These are phyloP conservation scores for Fusarium sororula DNA, from an alignment of 2,329 filamentous ascomycete genomes.

Conservation along the genomic window DNA sequence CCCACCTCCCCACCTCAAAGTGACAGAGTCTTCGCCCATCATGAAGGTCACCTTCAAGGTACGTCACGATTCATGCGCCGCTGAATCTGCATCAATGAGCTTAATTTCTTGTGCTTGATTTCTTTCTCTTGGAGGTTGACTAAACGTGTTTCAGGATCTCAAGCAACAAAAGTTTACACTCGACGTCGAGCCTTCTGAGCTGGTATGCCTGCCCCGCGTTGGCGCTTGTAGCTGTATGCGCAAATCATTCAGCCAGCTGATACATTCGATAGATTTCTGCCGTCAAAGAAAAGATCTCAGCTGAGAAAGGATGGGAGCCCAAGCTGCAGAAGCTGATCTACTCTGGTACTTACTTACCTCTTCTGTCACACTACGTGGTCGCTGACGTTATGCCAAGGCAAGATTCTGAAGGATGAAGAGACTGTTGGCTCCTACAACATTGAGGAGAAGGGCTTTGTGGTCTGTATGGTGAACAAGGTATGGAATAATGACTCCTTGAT, in stretches of 20 bases:
- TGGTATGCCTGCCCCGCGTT: conserved; percentile 68
- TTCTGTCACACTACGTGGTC: conserved; percentile 15
- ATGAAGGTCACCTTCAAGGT: conserved; percentile 78
- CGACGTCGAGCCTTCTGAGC: conserved; percentile 91
- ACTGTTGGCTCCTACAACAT: conserved; percentile 98
- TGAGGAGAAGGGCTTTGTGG: conserved; percentile 99
- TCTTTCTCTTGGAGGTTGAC: conserved; percentile 12
- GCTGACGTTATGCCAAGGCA: conserved; percentile 67
- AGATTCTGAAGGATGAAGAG: conserved; percentile 97
- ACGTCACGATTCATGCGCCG: conserved; percentile 42
- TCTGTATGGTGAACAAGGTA: conserved; percentile 98
- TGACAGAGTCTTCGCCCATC: conserved; percentile 55
- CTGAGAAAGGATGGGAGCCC: conserved; percentile 94
- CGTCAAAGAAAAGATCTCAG: conserved; percentile 91
- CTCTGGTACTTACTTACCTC: conserved; percentile 70
- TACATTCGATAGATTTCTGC: conserved; percentile 73
- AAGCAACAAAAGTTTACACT: conserved; percentile 99
- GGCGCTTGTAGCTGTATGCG: conserved; percentile 29
- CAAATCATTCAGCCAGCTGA: conserved; percentile 20
- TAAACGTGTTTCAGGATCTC: conserved; percentile 74
- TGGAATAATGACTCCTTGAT: conserved; percentile 22
- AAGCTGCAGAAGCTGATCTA: conserved; percentile 96
- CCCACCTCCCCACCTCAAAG: conserved; percentile 40
- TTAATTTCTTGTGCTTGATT: background rate
- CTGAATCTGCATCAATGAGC: background rate